Percentiles rank a stretch among this genome's conserved stretches.
These are phyloP conservation scores for Lecanicillium sp. DNA, from an alignment of 2,329 filamentous ascomycete genomes.

Conservation along the genomic window DNA sequence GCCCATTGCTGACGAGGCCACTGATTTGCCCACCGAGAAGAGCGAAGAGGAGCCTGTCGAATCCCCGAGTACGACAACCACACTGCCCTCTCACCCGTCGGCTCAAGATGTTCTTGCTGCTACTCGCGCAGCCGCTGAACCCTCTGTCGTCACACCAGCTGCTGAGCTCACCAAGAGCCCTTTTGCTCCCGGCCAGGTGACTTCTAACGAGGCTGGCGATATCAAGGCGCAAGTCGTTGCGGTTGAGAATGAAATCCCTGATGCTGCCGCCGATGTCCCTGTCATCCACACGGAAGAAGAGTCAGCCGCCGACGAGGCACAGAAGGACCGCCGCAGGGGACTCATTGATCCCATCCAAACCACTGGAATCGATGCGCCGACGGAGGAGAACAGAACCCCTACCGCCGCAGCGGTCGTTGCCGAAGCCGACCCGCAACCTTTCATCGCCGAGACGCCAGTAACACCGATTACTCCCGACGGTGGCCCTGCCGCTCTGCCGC, in stretches of 20 bases:
- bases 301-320: too few species aligned
- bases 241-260: background rate
- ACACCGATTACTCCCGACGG: constrained; percentile 4
- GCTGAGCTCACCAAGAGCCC: constrained; percentile 4
- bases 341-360: constrained; percentile 52
- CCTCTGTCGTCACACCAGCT: constrained; percentile 14
- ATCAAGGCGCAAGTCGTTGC: constrained; percentile 5
- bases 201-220: constrained; percentile 15
- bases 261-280: background rate
- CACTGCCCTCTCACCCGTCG: constrained; percentile 17
- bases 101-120: constrained; percentile 24
- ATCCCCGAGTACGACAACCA: background rate
- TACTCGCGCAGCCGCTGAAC: constrained; percentile 17
- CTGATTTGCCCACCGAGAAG: background rate
- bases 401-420: constrained; percentile 41
- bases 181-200: constrained; percentile 9
- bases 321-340: too few species aligned
- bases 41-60: background rate
- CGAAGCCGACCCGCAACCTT: background rate
- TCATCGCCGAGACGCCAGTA: constrained; percentile 8
- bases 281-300: too few species aligned
- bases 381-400: background rate
- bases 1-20: background rate
- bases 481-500: constrained; percentile 14
- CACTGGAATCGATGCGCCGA: constrained; percentile 33